These are phyloP conservation scores for Solanum chacoense DNA, from an alignment of 305 asterid species.

Conservation along the genomic window DNA sequence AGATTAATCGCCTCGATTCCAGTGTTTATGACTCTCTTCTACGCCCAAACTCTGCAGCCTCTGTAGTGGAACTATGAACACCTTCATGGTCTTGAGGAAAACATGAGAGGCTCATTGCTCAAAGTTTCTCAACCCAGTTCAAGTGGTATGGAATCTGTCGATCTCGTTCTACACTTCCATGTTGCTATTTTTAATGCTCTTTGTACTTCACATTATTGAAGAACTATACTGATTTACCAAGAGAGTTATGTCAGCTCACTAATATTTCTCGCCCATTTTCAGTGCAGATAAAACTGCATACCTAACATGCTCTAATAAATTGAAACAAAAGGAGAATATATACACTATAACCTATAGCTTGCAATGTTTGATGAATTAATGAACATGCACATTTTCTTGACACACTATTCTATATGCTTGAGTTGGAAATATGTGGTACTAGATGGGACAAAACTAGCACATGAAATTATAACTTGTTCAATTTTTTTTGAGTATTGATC, in stretches of 20 bases:
- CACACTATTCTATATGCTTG: neutral
- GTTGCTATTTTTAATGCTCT: neutral
- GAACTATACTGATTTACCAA: neutral
- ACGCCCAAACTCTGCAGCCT: conserved; percentile 6
- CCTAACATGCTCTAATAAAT: neutral
- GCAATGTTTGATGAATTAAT: neutral
- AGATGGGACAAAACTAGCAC: neutral
- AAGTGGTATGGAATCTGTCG: neutral
- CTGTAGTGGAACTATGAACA: neutral
- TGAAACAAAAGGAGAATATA: neutral
- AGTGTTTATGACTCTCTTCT: conserved; percentile 20
- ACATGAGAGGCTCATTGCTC: neutral
- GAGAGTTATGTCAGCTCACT: neutral
- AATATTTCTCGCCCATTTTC: neutral
- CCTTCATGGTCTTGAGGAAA: neutral
- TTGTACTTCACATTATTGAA: neutral
- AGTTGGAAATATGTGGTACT: neutral
- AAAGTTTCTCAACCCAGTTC: neutral
- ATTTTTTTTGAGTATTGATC: neutral
- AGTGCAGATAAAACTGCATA: neutral
- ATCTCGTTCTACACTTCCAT: neutral
- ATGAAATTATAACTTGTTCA: neutral
- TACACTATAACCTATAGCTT: neutral
- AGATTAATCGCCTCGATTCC: conserved; percentile 22
- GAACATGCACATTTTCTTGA: neutral